phyloP scores from a whole-genome alignment of 2,329 filamentous ascomycete genomes.

The Pseudovirgaria hyperparasitica region DNA sequence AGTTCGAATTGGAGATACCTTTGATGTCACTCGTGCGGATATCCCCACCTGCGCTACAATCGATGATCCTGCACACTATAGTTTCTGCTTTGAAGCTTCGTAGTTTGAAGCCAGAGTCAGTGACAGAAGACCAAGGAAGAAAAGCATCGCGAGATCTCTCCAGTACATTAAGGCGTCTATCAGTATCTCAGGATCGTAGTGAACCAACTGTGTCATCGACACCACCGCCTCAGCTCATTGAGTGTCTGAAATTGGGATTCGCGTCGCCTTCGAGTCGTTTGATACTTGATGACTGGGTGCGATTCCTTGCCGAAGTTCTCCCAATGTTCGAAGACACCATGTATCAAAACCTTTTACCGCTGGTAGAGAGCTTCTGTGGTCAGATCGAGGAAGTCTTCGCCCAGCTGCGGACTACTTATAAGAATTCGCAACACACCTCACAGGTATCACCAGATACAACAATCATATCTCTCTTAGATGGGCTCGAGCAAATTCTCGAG shows the following conservation, averaged over 20 bases:
- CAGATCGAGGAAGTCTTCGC: conserved; percentile 64
- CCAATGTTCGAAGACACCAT: conserved; percentile 74
- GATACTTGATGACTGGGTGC: conserved; percentile 84
- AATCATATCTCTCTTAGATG: conserved; percentile 77
- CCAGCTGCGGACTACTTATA: conserved; percentile 54
- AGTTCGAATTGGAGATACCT: conserved; percentile 55
- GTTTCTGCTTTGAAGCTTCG: conserved; percentile 58
- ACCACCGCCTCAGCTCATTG: conserved; percentile 62
- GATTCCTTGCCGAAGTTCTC: conserved; percentile 70
- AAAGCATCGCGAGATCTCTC: too few relatives aligned
- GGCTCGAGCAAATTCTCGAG: conserved; percentile 80
- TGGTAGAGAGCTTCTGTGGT: conserved; percentile 79
- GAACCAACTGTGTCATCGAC: conserved; percentile 10
- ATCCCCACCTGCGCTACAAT: conserved; percentile 53
- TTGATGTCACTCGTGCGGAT: conserved; percentile 56
- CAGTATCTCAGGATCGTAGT: conserved; percentile 12
- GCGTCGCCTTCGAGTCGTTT: conserved; percentile 59
- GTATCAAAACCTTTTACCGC: conserved; percentile 78
- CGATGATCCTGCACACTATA: conserved; percentile 66
- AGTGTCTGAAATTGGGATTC: conserved; percentile 72
- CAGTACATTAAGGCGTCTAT: too few relatives aligned
- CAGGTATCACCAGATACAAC: conserved; percentile 51
- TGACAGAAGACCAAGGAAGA: conserved; percentile 13
- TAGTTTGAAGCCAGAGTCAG: conserved; percentile 14
- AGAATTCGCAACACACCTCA: conserved; percentile 16